phyloP scores from a whole-genome alignment of 163 green algal species.

The Prototheca wickerhamii region DNA sequence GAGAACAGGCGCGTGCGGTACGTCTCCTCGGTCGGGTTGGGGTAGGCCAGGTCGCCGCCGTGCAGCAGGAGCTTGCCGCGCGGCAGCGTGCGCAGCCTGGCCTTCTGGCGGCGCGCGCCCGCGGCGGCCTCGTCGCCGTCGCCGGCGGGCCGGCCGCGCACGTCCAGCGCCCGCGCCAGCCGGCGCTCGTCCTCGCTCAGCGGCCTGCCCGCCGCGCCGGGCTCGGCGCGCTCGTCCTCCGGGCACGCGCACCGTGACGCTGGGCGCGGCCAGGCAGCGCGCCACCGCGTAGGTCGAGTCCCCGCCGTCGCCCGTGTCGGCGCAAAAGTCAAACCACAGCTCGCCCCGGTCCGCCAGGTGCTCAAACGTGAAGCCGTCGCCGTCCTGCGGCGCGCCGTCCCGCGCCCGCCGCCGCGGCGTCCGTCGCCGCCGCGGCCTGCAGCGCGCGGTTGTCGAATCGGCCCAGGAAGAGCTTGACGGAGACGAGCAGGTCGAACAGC shows the following conservation, averaged over 20 bases:
- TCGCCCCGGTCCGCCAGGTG: conserved; percentile 46
- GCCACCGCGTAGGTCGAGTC: conserved; percentile 79
- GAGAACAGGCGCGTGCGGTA: conserved; percentile 69
- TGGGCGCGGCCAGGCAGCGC: conserved; percentile 54
- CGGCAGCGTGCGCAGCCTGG: conserved; percentile 40
- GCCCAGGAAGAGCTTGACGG: conserved; percentile 78
- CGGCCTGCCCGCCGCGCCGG: too few species aligned
- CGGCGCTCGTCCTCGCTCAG: too few species aligned
- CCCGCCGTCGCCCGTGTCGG: conserved; percentile 73
- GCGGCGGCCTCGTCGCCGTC: background rate
- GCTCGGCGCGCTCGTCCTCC: too few species aligned
- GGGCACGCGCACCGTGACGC: conserved; percentile 40
- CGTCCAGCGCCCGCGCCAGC: too few species aligned
- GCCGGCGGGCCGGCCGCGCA: background rate
- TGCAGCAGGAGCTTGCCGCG: conserved; percentile 58
- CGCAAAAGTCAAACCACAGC: conserved; percentile 81
- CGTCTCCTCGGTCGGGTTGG: conserved; percentile 63
- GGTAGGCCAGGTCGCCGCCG: conserved; percentile 80
- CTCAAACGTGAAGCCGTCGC: conserved; percentile 81
- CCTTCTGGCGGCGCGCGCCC: background rate
- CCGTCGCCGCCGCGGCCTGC: conserved; percentile 3
- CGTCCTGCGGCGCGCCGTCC: conserved; percentile 39
- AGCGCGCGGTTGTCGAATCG: conserved; percentile 76
- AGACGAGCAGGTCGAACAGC: conserved; percentile 70
- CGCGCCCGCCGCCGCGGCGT: background rate